These are phyloP conservation scores for Fusarium kyushuense DNA, from an alignment of 2,329 filamentous ascomycete genomes.

Conservation along the genomic window DNA sequence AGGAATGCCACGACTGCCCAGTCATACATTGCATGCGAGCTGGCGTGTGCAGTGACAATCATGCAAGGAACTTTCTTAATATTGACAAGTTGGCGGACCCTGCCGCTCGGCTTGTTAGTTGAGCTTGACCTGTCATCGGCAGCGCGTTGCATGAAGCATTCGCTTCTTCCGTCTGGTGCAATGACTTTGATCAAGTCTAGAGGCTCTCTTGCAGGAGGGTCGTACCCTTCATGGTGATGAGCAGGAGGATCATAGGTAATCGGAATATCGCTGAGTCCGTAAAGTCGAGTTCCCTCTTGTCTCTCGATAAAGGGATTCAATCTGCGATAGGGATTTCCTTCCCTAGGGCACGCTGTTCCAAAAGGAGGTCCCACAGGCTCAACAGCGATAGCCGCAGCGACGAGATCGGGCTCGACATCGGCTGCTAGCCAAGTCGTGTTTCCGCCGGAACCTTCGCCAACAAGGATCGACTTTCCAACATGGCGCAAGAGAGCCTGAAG, in stretches of 20 bases:
- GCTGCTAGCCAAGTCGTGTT: conserved; percentile 61
- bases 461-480: conserved; percentile 57
- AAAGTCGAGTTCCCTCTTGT: conserved; percentile 51
- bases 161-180: conserved; percentile 27
- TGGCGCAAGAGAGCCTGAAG: conserved; percentile 58
- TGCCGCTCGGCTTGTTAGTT: neutral
- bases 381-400: conserved; percentile 62
- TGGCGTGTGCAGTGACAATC: conserved; percentile 65
- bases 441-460: conserved; percentile 65
- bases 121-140: neutral
- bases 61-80: conserved; percentile 61
- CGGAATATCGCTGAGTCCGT: conserved; percentile 57
- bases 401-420: conserved; percentile 61
- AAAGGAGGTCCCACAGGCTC: conserved; percentile 68
- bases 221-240: conserved; percentile 25
- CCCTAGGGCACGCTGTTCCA: conserved; percentile 36
- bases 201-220: conserved; percentile 10
- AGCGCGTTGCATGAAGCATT: conserved; percentile 42
- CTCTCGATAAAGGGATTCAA: conserved; percentile 43
- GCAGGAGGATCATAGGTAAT: conserved; percentile 57
- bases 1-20: conserved; percentile 66
- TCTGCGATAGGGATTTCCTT: conserved; percentile 15
- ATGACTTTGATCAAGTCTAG: conserved; percentile 30
- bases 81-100: conserved; percentile 59
- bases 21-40: conserved; percentile 67